Percentiles rank a stretch among this genome's conserved stretches.
Conservation (phyloP, 345 rosid genomes). For the Populus deltoides region DNA sequence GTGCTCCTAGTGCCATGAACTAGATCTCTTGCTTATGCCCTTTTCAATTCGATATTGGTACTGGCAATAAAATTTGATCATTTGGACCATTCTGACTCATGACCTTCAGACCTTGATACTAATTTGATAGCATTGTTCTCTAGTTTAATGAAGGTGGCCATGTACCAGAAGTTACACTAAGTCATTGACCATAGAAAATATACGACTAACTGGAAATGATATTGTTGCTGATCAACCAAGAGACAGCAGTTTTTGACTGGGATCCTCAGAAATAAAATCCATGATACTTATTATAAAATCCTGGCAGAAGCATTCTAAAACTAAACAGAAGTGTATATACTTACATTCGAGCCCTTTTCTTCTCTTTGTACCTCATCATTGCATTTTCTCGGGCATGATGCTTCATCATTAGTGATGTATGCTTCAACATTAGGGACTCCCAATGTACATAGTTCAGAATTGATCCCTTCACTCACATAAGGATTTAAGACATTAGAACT, state of each 20-base stretch:
- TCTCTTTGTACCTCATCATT: constrained; percentile 54
- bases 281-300: neutral
- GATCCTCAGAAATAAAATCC: neutral
- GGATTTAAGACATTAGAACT: neutral
- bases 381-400: constrained; percentile 46
- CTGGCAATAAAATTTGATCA: no score
- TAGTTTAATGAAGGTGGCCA: neutral
- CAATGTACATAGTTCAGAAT: neutral
- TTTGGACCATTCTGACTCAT: neutral
- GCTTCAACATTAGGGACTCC: neutral
- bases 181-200: neutral
- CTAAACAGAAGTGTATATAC: constrained; percentile 8
- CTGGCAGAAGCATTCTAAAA: neutral
- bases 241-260: neutral
- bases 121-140: neutral
- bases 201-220: neutral
- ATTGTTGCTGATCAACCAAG: neutral
- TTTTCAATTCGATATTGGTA: neutral
- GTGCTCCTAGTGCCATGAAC: neutral
- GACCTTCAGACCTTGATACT: neutral
- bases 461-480: neutral
- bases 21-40: neutral
- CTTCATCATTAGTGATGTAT: constrained; percentile 17
- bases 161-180: neutral
- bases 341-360: constrained; percentile 60